Conservation (phyloP, 257 asterid genomes). For the Jacaranda mimosifolia region DNA sequence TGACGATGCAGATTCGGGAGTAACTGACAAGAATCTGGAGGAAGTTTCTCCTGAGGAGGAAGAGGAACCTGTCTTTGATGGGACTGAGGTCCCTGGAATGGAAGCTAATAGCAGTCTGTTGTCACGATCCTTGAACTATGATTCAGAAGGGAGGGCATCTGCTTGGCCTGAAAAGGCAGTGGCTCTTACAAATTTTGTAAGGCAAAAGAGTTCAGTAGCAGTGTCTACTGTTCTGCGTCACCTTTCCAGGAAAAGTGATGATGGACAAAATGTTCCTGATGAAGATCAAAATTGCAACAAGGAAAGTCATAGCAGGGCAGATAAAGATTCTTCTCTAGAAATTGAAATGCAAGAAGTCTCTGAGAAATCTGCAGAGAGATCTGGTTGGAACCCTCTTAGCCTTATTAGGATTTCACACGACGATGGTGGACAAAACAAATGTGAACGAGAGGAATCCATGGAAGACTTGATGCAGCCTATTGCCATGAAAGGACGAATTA, state of each 20-base stretch:
- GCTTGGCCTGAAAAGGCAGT: conserved; percentile 90
- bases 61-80: conserved; percentile 78
- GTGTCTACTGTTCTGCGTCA: conserved; percentile 76
- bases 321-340: conserved; percentile 41
- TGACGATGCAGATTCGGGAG: conserved; percentile 28
- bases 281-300: conserved; percentile 38
- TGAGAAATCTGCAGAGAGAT: conserved; percentile 48
- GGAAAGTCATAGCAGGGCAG: conserved; percentile 31
- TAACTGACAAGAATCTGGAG: conserved; percentile 40
- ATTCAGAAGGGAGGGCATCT: conserved; percentile 55
- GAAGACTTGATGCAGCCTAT: conserved; percentile 51
- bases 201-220: conserved; percentile 78
- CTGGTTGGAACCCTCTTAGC: conserved; percentile 76
- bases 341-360: conserved; percentile 45
- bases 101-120: conserved; percentile 53
- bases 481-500: conserved; percentile 79
- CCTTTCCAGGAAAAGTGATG: conserved; percentile 75
- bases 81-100: conserved; percentile 64
- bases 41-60: conserved; percentile 56
- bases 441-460: conserved; percentile 35
- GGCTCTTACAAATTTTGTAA: conserved; percentile 71
- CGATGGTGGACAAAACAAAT: conserved; percentile 49
- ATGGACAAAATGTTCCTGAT: conserved; percentile 50
- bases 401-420: conserved; percentile 63
- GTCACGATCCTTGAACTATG: conserved; percentile 42